These are phyloP conservation scores for Styphnolobium japonicum DNA, from an alignment of 306 rosid genomes.

Conservation along the genomic window DNA sequence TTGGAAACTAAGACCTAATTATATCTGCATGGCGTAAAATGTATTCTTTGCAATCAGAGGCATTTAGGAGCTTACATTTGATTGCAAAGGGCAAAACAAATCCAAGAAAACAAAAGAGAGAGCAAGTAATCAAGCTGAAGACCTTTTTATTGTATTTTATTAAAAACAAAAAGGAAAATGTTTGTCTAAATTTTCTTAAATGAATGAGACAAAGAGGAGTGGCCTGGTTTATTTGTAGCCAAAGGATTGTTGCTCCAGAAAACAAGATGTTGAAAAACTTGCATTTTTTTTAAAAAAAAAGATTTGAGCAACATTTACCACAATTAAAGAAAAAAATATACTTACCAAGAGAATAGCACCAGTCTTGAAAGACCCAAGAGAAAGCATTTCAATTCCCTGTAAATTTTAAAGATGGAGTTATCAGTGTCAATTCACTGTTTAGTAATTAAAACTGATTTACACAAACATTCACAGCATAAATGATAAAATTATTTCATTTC, in stretches of 20 bases:
- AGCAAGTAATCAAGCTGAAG: not conserved
- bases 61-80: not conserved
- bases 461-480: not conserved
- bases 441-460: slow-evolving; percentile 1
- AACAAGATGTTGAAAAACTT: not conserved
- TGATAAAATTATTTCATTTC: not conserved
- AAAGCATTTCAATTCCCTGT: slow-evolving; percentile 99
- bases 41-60: not conserved
- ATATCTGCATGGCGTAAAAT: not conserved
- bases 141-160: not conserved
- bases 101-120: not conserved
- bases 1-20: not conserved
- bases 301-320: not conserved
- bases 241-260: not conserved
- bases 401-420: slow-evolving; percentile 18
- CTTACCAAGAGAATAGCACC: slow-evolving; percentile 98
- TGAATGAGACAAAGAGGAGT: not conserved
- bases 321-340: not conserved
- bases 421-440: slow-evolving; percentile 4
- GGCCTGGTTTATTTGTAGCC: slow-evolving; percentile 6
- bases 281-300: not conserved
- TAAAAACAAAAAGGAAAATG: not conserved
- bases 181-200: not conserved
- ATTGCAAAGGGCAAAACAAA: not conserved
- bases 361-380: slow-evolving; percentile 98